Evolutionary conservation across 2,329 filamentous ascomycete genomes (phyloP).

Genomic region (Paraphoma chrysanthemicola): DNA sequence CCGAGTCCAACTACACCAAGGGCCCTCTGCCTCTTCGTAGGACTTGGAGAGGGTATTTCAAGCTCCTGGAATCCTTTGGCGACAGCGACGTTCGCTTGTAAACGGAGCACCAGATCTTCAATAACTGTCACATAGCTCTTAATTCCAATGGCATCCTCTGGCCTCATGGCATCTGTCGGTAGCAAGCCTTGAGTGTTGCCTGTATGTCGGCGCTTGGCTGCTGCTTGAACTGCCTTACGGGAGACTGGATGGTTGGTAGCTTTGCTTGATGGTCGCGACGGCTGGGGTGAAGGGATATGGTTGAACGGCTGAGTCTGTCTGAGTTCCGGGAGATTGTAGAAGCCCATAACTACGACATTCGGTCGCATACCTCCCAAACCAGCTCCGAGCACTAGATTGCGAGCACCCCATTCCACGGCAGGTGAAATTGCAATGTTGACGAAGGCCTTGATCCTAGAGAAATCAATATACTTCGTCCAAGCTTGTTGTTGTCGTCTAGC

Average conservation of each 20-base stretch:
- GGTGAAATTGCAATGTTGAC: constrained; percentile 86
- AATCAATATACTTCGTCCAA: constrained; percentile 89
- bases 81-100: constrained; percentile 84
- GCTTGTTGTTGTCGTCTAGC: constrained; percentile 80
- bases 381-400: constrained; percentile 81
- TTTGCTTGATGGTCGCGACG: constrained; percentile 42
- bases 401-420: constrained; percentile 81
- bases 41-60: constrained; percentile 66
- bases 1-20: constrained; percentile 32
- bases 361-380: constrained; percentile 88
- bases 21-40: constrained; percentile 32
- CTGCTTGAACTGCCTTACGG: constrained; percentile 43
- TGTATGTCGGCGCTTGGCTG: constrained; percentile 51
- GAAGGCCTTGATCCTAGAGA: constrained; percentile 86
- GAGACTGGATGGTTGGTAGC: constrained; percentile 31
- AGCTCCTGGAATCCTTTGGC: constrained; percentile 81
- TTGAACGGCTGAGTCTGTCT: constrained; percentile 65
- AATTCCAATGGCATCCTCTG: constrained; percentile 71
- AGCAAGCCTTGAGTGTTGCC: constrained; percentile 65
- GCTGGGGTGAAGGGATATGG: constrained; percentile 61
- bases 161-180: constrained; percentile 73
- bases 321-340: constrained; percentile 81
- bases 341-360: constrained; percentile 83
- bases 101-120: constrained; percentile 78
- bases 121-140: constrained; percentile 82